Base-by-base conservation (phyloP, 305 asterid genomes). In the Lippia alba region DNA sequence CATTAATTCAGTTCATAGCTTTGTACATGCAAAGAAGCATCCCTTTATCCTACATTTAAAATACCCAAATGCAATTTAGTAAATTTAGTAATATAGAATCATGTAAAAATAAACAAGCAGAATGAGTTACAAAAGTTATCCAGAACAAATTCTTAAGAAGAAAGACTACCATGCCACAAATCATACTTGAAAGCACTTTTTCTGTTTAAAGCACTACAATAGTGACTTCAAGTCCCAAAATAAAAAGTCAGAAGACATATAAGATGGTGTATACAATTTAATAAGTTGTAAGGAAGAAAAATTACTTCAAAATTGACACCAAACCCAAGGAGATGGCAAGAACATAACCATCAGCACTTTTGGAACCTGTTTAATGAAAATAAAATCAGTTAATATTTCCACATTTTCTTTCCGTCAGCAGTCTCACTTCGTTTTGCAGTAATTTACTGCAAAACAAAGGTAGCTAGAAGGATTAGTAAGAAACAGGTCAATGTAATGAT, bases 271-370 rank as follows among this genome's bases (percentile, higher is more conserved):
- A 55, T 18, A 53, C 57, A 34, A 33, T 58, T 32, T 54, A 3
- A 62, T 39, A 60, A 70, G 32, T 60, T 40, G 12, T 4, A 12
- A 63, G 77, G 30, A 76, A 65, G 73, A 64, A 76, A 61, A 72
- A 53, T 88, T 92, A 92, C 99, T 92, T 95, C 67, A 92, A 57
- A 70, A 92, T 70, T 57, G 99, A 90, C 67, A 89, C 80, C 80
- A 92, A 84, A 65, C 99, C 99, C 94, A 92, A 82, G 74, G 96
- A 91, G 69, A 89, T 72, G 58, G 98, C 99, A 78, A 92, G 85
- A 78, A 92, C 79, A 78, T 92, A 95, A 75, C 98, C 99, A 75
- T 79, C 92, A 66, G 73, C 79, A 75, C 81, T 50, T 62, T 74
- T 69, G 58, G 94, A 79, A 71, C 97, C 98, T 95, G 93, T 79